Conservation (phyloP, 2,329 filamentous ascomycete species). For the Aureobasidium sp. region DNA sequence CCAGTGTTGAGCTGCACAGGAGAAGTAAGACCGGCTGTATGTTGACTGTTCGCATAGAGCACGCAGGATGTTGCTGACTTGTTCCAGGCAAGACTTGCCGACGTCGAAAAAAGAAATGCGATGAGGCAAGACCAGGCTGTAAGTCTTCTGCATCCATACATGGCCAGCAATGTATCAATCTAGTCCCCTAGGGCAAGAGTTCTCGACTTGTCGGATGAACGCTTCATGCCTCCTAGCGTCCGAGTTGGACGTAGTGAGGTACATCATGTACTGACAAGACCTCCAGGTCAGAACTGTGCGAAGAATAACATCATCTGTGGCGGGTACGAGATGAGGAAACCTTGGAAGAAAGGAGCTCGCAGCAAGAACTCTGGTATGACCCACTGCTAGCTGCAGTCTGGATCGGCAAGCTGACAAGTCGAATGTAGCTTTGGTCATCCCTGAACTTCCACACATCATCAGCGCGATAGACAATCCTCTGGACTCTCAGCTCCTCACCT, state of each 20-base stretch:
- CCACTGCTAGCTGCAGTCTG: conserved; percentile 55
- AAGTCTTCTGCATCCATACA: conserved; percentile 12
- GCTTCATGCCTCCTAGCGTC: neutral
- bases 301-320: conserved; percentile 91
- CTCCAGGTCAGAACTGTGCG: conserved; percentile 71
- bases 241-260: no score
- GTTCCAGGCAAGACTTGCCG: conserved; percentile 40
- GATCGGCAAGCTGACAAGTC: conserved; percentile 22
- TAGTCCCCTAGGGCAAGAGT: neutral
- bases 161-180: neutral
- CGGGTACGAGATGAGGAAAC: conserved; percentile 75
- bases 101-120: conserved; percentile 55
- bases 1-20: conserved; percentile 1
- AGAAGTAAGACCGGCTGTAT: conserved; percentile 5
- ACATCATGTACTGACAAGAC: conserved; percentile 22
- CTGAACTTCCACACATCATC: conserved; percentile 55
- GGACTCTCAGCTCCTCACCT: conserved; percentile 73
- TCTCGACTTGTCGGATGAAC: neutral
- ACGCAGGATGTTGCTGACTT: conserved; percentile 46
- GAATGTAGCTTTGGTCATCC: conserved; percentile 29
- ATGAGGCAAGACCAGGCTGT: conserved; percentile 43
- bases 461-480: conserved; percentile 73
- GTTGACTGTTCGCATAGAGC: conserved; percentile 22
- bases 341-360: conserved; percentile 66
- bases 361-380: neutral